phyloP scores from a whole-genome alignment of 352 stramenopile species.

The Pythium dissotocum region DNA sequence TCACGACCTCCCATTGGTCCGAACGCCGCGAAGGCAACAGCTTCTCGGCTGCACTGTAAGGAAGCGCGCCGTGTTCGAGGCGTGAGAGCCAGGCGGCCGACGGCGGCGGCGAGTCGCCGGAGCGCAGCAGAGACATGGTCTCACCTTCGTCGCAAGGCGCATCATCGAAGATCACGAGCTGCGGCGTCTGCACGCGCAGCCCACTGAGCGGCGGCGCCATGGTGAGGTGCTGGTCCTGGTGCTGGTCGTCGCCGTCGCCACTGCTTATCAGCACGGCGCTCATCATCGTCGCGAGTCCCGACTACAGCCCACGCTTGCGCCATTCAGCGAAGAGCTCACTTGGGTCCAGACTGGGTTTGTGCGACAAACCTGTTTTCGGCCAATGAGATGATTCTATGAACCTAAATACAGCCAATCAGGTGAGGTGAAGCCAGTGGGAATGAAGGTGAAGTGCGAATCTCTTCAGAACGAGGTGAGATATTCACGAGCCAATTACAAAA shows the following conservation, averaged over 20 bases:
- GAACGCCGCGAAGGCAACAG: slow-evolving; percentile 5
- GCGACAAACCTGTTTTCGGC: neutral
- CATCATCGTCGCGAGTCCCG: slow-evolving; percentile 10
- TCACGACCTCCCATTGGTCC: slow-evolving; percentile 26
- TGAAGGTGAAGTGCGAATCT: slow-evolving; percentile 9
- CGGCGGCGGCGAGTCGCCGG: slow-evolving; percentile 1
- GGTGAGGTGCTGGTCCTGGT: neutral
- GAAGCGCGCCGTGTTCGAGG: slow-evolving; percentile 7
- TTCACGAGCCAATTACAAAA: slow-evolving; percentile 21
- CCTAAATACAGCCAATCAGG: slow-evolving; percentile 9
- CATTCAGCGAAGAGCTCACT: slow-evolving; percentile 12
- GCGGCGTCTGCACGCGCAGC: slow-evolving; percentile 24
- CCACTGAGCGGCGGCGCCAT: slow-evolving; percentile 22
- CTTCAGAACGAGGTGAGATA: slow-evolving; percentile 17
- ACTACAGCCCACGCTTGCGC: neutral
- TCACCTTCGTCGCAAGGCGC: slow-evolving; percentile 25
- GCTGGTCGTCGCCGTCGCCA: slow-evolving; percentile 4
- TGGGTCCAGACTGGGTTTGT: neutral
- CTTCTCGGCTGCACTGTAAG: neutral
- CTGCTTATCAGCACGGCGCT: neutral
- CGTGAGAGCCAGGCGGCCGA: slow-evolving; percentile 16
- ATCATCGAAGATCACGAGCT: slow-evolving; percentile 28
- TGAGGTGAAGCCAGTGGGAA: neutral
- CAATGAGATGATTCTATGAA: neutral
- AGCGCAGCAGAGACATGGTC: slow-evolving; percentile 29